Base-by-base conservation (phyloP, 208 protist genomes). In the Leishmania turanica region DNA sequence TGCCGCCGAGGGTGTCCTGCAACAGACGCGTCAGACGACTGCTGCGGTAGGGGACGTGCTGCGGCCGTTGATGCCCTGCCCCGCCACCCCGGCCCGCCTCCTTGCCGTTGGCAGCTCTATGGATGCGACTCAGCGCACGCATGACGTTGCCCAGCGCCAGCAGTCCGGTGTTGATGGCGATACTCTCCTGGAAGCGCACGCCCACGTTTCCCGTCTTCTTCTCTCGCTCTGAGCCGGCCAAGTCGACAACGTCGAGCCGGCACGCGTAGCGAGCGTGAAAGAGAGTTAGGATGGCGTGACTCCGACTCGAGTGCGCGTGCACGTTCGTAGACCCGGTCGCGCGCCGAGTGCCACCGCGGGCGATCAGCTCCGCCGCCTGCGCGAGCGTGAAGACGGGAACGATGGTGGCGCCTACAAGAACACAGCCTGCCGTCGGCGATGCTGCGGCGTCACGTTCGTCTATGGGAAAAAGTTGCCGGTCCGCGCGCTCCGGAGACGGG, bases 141-240 rank as follows among this genome's bases (percentile, higher is more conserved):
- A 99, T 99, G n/a, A 99, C 97, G 78, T 98, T 99, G 34, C 97
- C 96, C 31, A 99, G 83, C 5, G 96, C 97, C 17, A 98, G 88
- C 24, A 99, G 86, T 1, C 95, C 96, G 0, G 88, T 90, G 87
- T 99, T 99, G 87, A 99, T 99, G 71, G 87, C 90, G 77, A 98
- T 92, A 72, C 93, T 97, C 80, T 99, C 97, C 86, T 98, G 94
- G 56, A 99, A 92, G 11, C 97, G 93, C 47, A 89, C 53, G 0
- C 93, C 93, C 0, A 90, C 89, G 75, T 96, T 96, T 47, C 88
- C 81, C 37, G 95, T 96, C 81, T 95, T 93, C 78, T 93, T 95
- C 82, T 94, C 92, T 1, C 91, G 85, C 84, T 97, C 95, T 9
- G 91, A 95, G 4, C 95, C 95, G 8, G 98, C 98, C n/a, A 99